Conservation (phyloP, 768 basidiomycete species). For the Ephemerocybe angulata region DNA sequence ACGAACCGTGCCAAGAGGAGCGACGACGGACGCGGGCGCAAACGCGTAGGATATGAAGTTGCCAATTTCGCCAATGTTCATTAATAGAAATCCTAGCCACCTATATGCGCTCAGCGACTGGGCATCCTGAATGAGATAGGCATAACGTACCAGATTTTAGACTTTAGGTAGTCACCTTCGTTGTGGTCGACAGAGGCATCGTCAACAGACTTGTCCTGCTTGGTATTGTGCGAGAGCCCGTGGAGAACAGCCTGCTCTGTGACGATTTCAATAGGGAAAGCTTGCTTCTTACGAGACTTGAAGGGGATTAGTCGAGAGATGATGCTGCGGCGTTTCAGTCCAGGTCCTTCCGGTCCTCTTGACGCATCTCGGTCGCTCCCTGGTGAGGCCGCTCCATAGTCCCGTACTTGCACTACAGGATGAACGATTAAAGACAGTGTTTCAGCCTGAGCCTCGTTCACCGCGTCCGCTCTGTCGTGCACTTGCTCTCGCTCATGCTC, state of each 20-base stretch:
- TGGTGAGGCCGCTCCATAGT: conserved; percentile 22
- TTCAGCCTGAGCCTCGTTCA: conserved; percentile 6
- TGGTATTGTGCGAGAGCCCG: conserved; percentile 18
- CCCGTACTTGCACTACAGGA: conserved; percentile 1
- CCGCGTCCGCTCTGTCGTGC: neutral
- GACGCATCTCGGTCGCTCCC: neutral
- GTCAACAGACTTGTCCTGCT: conserved; percentile 14
- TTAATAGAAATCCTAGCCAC: conserved; percentile 87
- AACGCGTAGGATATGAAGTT: conserved; percentile 91
- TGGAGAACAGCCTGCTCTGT: conserved; percentile 34
- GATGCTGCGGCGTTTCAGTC: conserved; percentile 21
- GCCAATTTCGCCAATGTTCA: conserved; percentile 87
- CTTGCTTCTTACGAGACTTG: conserved; percentile 22
- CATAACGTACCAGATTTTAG: conserved; percentile 69
- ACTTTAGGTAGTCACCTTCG: conserved; percentile 77
- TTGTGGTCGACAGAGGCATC: conserved; percentile 36
- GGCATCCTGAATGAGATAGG: neutral
- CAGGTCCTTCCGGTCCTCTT: conserved; percentile 5
- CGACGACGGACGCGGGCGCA: conserved; percentile 90
- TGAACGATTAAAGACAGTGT: neutral
- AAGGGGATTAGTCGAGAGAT: conserved; percentile 34
- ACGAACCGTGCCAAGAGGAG: conserved; percentile 90
- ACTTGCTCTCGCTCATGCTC: neutral
- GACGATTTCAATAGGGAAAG: conserved; percentile 41
- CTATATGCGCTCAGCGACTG: conserved; percentile 31